Evolutionary conservation across 352 stramenopile genomes (phyloP), one percentile per base, ranked within the genome.

Genomic region (Globisporangium orthogonon): DNA sequence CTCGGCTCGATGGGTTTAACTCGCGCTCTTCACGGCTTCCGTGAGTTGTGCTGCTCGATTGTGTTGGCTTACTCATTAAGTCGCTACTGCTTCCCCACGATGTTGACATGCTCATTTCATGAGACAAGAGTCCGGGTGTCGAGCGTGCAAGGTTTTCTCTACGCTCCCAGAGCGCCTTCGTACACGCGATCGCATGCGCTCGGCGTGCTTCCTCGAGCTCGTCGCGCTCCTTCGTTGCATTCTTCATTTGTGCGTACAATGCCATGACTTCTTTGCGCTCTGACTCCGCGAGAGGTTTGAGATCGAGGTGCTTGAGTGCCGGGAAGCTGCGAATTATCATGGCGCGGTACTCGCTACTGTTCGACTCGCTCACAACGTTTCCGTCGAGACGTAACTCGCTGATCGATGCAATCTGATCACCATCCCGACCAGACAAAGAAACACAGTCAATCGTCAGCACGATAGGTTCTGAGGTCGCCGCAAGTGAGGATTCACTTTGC

Each of bases 321-420:
- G 81, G 79, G 45, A 94, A 89, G n/a, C 61, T 69, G 11, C 74
- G 71, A 43, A 95, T 86, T 65, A 95, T 81, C 13, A 69, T 77
- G 0, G 59, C 65, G 5, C 86, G 79, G 66, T 95, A 95, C 57
- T 79, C 70, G 15, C 52, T 54, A 29, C 65, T 73, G 37, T 78
- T 77, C 15, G 56, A 61, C 5, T 74, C 69, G 58, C 69, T 81
- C 29, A 93, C 66, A 17, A 59, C 56, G 60, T 97, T 97, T 35
- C 80, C 86, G 49, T 97, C 90, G 11, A 97, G 63, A 3, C 86
- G 77, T 14, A 97, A 63, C 63, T 97, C 91, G 17, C 76, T 86
- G 31, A 97, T 75, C 7, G 80, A 83, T 2, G 67, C 54, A 17
- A 91, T 64, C 62, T 78, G 44, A 9, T 46, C 14, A 10, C 7